Evolutionary conservation across 768 basidiomycete species (phyloP), one percentile per base, ranked within the genome.

Genomic region (Leucocoprinus leucothites): DNA sequence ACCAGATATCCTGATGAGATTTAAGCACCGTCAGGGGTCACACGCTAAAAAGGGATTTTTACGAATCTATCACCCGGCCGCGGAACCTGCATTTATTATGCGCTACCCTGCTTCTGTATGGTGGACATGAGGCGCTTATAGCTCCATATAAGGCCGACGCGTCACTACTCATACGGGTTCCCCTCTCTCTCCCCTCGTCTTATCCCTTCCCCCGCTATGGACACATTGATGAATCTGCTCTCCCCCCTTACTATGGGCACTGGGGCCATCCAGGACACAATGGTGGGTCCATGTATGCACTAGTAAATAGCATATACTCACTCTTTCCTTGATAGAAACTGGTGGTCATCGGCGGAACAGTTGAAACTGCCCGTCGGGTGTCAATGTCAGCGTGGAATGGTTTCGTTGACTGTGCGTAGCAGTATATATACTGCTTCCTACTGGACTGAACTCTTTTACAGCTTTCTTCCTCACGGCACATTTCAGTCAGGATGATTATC

Each of bases 391-490:
- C 89, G 11, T 94, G 91, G 91, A 91, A 88, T 68, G 89, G 89
- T 35, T 93, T 94, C 65, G 80, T 94, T 3, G 91, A 93, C 67
- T 93, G 91, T 93, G 64, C 59, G 84, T 58, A 9, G 9, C 40
- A 18, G 9, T 38, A 14, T 42, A n/a, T 25, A 38, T 38, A 22
- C 11, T 21, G 21, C 42, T 22, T n/a, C 13, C 28, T 22, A 31
- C 26, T 36, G 9, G 35, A 16, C 28, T 28, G 26, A 57, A 18
- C 31, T 14, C 35, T 31, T 50, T 28, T 41, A 57, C 16, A 85
- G 90, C 91, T 0, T 94, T 94, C 77, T 93, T 91, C 78, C 77
- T 93, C 58, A 94, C 91, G 4, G 91, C 91, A 0, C 90, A 91
- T 64, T 94, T 94, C 63, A 89, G 82, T 61, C 86, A 91, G 61